A percentile compares a stretch with the other conserved stretches of the same genome.
Conservation (phyloP, 164 flowering plant genomes). For the Vitis labrusca region DNA sequence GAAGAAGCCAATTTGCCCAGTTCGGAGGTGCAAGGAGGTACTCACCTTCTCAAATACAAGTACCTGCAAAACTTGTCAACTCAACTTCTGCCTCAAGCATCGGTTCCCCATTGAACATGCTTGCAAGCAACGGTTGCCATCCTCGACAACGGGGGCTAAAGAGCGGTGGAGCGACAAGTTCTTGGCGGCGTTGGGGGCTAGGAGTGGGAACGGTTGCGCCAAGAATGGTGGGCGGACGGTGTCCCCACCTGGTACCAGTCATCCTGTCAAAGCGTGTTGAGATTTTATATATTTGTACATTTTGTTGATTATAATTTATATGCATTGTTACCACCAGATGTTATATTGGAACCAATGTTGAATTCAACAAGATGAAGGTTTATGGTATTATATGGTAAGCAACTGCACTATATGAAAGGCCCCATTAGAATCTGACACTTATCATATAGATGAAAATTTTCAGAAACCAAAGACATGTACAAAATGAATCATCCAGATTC, state of each 20-base stretch:
- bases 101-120: constrained; percentile 80
- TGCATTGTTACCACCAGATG: too few relatives aligned
- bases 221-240: constrained; percentile 11
- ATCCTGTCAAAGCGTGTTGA: constrained; percentile 56
- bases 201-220: constrained; percentile 52
- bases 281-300: neutral
- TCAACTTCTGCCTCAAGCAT: constrained; percentile 76
- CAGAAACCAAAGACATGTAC: too few relatives aligned
- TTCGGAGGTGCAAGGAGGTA: constrained; percentile 61
- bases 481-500: too few relatives aligned
- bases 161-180: constrained; percentile 34
- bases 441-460: too few relatives aligned
- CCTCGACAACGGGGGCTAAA: constrained; percentile 1
- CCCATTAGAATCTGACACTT: too few relatives aligned
- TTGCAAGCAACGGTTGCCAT: constrained; percentile 29
- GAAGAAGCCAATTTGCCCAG: constrained; percentile 75
- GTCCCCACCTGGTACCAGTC: constrained; percentile 22
- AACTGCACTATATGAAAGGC: too few relatives aligned
- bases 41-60: constrained; percentile 70
- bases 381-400: too few relatives aligned
- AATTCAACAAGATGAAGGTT: too few relatives aligned
- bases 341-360: too few relatives aligned
- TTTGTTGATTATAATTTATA: too few relatives aligned
- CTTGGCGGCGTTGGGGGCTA: constrained; percentile 59
- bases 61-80: constrained; percentile 60